Base-by-base conservation (phyloP, 768 basidiomycete species). In the Auricularia sp. region DNA sequence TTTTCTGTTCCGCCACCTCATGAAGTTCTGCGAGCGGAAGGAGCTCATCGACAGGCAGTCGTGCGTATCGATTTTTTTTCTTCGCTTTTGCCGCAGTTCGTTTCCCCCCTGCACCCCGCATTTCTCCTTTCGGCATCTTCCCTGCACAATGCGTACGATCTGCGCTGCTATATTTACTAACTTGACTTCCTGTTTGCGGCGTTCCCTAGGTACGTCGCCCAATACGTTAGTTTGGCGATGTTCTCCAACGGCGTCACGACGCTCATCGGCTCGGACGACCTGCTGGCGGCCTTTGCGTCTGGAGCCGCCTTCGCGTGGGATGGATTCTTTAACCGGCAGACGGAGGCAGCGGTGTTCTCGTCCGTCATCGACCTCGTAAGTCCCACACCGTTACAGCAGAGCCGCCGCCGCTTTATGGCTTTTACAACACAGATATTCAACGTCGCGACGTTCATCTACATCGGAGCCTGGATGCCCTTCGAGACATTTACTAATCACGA, bases 381-480 rank as follows among this genome's bases (percentile, higher is more conserved):
- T 42, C 39, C 39, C 39, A 42, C 8, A 7, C 39, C 96, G 97
- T 84, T 98, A 98, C 77, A 84, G 92, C 93, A 35, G 65, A 62
- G 51, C 36, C 51, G 62, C 39, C 39, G 39, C 39, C 42, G 62
- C 18, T 39, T 39, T 62, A 36, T 42, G 7, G 36, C 21, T 44
- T 58, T 35, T n/a, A 53, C 36, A 29, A 51, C 34, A 16, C 63
- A 63, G 36, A 16, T 56, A 33, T 36, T 59, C 54, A 36, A 34
- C 42, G 53, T 59, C 18, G 35, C 60, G 51, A 90, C 91, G 3
- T 98, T 98, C 78, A 87, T 98, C 61, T 98, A 90, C 72, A 89
- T 98, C 66, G 97, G 97, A 66, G 95, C 96, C 39, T 94, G 95
- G 87, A 95, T 95, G 84, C 97, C 97, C 1, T 98, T 99, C 75